A percentile compares a stretch with the other conserved stretches of the same genome.
Conservation (phyloP, 345 rosid species). For the Hevea brasiliensis region DNA sequence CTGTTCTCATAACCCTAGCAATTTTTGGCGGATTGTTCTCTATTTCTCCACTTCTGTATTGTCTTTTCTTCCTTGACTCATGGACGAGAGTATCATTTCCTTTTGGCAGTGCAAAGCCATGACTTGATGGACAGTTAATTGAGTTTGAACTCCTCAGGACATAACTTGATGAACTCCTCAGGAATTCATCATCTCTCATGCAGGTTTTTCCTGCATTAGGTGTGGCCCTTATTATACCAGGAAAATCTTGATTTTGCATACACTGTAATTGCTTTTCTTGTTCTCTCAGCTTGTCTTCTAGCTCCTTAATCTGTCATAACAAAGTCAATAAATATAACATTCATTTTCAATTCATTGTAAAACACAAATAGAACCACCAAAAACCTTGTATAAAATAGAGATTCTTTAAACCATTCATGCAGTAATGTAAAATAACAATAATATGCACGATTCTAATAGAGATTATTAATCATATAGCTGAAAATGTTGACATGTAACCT, state of each 20-base stretch:
- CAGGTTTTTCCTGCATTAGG: slow-evolving; percentile 51
- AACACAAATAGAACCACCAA: no score
- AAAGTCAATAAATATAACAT: background rate
- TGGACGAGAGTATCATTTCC: slow-evolving; percentile 30
- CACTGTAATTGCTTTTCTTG: slow-evolving; percentile 57
- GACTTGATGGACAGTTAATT: slow-evolving; percentile 42
- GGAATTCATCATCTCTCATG: slow-evolving; percentile 44
- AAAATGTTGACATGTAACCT: slow-evolving; percentile 31
- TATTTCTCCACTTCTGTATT: slow-evolving; percentile 68
- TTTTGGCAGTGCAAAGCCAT: slow-evolving; percentile 40
- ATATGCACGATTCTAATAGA: no score
- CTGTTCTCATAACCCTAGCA: slow-evolving; percentile 49
- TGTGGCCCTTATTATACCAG: slow-evolving; percentile 41
- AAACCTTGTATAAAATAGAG: no score
- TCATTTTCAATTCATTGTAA: background rate
- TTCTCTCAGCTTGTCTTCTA: slow-evolving; percentile 71
- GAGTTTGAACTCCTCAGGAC: slow-evolving; percentile 68
- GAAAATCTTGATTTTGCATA: slow-evolving; percentile 35
- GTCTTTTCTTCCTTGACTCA: slow-evolving; percentile 59
- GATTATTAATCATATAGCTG: background rate
- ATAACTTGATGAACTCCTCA: slow-evolving; percentile 46
- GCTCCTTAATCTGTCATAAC: slow-evolving; percentile 67
- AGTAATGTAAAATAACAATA: no score
- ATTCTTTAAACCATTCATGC: no score
- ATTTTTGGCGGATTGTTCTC: slow-evolving; percentile 80